Evolutionary conservation across 306 rosid species (phyloP), one percentile per base, ranked within the genome.

Genomic region (Trifolium repens): DNA sequence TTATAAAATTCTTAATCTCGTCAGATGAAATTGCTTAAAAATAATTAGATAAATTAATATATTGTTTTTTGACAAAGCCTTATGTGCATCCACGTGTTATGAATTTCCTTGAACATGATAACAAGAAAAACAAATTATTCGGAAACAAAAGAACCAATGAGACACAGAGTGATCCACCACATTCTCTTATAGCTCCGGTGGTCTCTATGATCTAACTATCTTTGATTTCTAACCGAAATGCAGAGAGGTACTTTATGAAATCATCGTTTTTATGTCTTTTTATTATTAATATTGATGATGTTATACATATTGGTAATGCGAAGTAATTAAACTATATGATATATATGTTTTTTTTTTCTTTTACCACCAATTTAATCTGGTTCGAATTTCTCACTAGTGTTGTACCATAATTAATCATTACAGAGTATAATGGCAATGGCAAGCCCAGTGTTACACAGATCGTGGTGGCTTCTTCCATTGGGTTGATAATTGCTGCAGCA

Each of bases 381-480:
- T 22, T 22, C 24, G 24, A 17, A 32, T 73, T 44, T 13, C 74
- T 65, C 61, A 59, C 57, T 40, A 30, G 47, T 46, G 40, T 42
- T 8, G 5, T 14, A 61, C 8, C 39, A 43, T 13, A 43, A 40
- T 80, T 13, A 27, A 24, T 60, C 55, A 40, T 79, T 67, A 52
- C 88, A 78, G 92, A 80, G 69, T 37, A 58, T 69, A 58, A 58
- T 81, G 83, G 76, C 84, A 93, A 87, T 81, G 83, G 78, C 84
- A 93, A 87, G 24, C 79, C 90, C 39, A 88, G 83, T 69, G 66
- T 88, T 76, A 65, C 85, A 53, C 93, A 91, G 78, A 86, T 94
- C 82, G 6, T 87, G 4, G 81, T 82, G 65, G 91, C 89, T 16
- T 90, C 94, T 24, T 87, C 87, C 16, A 77, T 94, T 43, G 97